Conservation (phyloP, 768 basidiomycete species). For the Melanogaster broomeanus region DNA sequence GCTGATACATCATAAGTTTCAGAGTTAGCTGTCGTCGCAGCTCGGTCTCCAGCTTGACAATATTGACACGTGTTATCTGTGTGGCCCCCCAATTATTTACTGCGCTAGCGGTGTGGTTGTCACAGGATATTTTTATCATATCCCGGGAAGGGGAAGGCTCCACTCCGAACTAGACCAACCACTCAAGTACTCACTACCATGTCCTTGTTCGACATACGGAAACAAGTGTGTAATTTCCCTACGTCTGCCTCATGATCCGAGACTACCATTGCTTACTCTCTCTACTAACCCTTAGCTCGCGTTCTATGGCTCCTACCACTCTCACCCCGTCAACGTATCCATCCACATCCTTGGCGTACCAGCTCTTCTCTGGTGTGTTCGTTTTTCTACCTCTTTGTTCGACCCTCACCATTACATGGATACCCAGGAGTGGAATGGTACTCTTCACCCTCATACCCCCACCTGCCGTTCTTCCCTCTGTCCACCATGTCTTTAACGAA, state of each 20-base stretch:
- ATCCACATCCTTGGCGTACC: slow-evolving; percentile 91
- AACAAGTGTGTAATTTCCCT: slow-evolving; percentile 51
- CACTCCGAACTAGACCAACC: too few relatives aligned
- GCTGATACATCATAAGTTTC: too few relatives aligned
- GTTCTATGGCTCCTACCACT: slow-evolving; percentile 94
- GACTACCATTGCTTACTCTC: not conserved
- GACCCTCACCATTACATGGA: slow-evolving; percentile 6
- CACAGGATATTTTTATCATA: too few relatives aligned
- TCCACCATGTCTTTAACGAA: slow-evolving; percentile 54
- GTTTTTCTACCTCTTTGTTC: slow-evolving; percentile 9
- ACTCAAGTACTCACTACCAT: not conserved
- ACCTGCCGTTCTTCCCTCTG: slow-evolving; percentile 54
- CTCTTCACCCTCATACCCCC: slow-evolving; percentile 50
- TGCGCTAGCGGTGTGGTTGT: too few relatives aligned
- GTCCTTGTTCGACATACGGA: slow-evolving; percentile 63
- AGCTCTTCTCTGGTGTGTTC: slow-evolving; percentile 70
- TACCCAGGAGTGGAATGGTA: slow-evolving; percentile 61
- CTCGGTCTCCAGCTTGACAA: too few relatives aligned
- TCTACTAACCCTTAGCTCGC: slow-evolving; percentile 56
- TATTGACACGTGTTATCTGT: too few relatives aligned
- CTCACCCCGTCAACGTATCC: slow-evolving; percentile 75
- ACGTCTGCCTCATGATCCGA: slow-evolving; percentile 8
- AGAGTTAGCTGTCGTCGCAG: too few relatives aligned
- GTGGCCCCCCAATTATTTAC: too few relatives aligned
- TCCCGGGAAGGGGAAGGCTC: too few relatives aligned